Conservation (phyloP, 257 asterid species). For the Misopates orontium region DNA sequence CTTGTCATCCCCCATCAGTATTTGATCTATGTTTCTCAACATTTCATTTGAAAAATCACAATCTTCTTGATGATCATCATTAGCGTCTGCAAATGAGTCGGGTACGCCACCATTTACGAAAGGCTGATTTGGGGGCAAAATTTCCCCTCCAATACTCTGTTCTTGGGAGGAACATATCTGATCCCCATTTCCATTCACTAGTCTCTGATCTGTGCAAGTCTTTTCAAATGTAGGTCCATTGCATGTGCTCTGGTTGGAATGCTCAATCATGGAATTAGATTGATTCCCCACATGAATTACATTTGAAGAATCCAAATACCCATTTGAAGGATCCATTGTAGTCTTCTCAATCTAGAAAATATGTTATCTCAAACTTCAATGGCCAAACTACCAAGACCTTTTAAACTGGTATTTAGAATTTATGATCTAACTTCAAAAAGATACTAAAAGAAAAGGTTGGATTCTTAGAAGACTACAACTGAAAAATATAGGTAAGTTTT, state of each 20-base stretch:
- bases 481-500: no score
- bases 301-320: conserved; percentile 39
- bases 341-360: conserved; percentile 5
- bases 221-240: conserved; percentile 35
- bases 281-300: no score
- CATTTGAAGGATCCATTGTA: conserved; percentile 61
- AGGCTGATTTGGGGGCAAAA: conserved; percentile 27
- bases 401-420: neutral
- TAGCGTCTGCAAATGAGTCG: no score
- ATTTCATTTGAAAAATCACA: conserved; percentile 48
- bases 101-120: conserved; percentile 23
- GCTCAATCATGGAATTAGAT: conserved; percentile 40
- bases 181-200: conserved; percentile 28
- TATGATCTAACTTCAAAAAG: conserved; percentile 3
- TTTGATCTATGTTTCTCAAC: conserved; percentile 40
- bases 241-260: conserved; percentile 27
- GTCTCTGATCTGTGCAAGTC: conserved; percentile 34
- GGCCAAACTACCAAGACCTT: no score
- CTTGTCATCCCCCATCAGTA: conserved; percentile 56
- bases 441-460: neutral
- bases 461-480: no score
- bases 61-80: conserved; percentile 33
- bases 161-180: conserved; percentile 24
- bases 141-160: conserved; percentile 24
- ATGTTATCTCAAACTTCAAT: conserved; percentile 7